These are phyloP conservation scores for Monilinia aucupariae DNA, from an alignment of 2,329 filamentous ascomycete genomes.

Conservation along the genomic window DNA sequence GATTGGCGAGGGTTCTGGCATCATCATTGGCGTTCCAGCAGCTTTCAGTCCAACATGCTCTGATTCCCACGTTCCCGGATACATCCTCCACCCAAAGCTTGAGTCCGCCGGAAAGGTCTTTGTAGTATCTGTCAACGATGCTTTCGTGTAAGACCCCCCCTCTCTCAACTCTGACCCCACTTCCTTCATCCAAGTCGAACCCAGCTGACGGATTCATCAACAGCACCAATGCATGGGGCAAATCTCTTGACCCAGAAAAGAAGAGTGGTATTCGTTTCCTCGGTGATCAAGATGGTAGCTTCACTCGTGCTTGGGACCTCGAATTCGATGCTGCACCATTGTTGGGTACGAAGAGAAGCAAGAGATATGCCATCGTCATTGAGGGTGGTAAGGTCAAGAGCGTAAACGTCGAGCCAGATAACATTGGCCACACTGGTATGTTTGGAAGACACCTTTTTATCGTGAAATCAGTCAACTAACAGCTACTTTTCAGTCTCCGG, in stretches of 20 bases:
- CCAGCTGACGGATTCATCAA: background rate
- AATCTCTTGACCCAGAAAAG: constrained; percentile 66
- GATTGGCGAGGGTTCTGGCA: constrained; percentile 62
- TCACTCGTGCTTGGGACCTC: constrained; percentile 79
- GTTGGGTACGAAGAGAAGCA: constrained; percentile 77
- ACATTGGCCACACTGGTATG: constrained; percentile 60
- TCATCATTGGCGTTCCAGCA: constrained; percentile 81
- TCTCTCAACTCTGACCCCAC: background rate
- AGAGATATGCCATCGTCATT: constrained; percentile 79
- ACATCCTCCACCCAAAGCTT: constrained; percentile 71
- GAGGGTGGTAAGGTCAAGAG: constrained; percentile 80
- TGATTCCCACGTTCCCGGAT: constrained; percentile 74
- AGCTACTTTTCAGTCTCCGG: constrained; percentile 32
- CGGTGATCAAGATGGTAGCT: constrained; percentile 70
- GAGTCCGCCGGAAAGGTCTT: constrained; percentile 79
- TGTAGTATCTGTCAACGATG: constrained; percentile 87
- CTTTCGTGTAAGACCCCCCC: constrained; percentile 70
- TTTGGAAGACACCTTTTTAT: background rate
- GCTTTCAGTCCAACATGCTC: constrained; percentile 68
- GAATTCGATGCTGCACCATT: constrained; percentile 72
- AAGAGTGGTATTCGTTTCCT: constrained; percentile 81
- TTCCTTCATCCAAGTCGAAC: background rate
- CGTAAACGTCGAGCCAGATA: constrained; percentile 83
- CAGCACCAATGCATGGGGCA: constrained; percentile 86
- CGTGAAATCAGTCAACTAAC: background rate